Evolutionary conservation across 305 asterid genomes (phyloP).

Genomic region (Coffea humblotiana): DNA sequence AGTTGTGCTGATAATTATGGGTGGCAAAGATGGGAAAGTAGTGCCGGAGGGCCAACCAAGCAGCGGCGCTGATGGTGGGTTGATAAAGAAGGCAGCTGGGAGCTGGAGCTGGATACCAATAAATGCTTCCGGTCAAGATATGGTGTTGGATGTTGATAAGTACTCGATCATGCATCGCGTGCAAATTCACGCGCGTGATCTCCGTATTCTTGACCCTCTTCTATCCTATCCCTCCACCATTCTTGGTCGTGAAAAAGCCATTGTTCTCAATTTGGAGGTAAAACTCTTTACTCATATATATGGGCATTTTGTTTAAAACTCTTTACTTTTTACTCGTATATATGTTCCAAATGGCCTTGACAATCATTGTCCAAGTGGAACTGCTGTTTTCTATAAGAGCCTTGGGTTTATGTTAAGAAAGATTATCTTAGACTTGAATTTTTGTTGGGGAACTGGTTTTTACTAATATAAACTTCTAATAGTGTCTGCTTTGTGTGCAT

Average conservation of each 20-base stretch:
- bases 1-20: conserved; percentile 21
- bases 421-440: too few species aligned
- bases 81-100: conserved; percentile 58
- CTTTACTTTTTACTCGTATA: too few species aligned
- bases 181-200: conserved; percentile 91
- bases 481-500: too few species aligned
- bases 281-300: neutral
- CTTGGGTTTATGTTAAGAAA: too few species aligned
- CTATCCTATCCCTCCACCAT: conserved; percentile 77
- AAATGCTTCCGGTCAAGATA: conserved; percentile 64
- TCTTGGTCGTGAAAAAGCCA: conserved; percentile 83
- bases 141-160: conserved; percentile 62
- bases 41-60: conserved; percentile 46
- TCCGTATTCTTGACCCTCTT: conserved; percentile 80
- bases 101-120: conserved; percentile 72
- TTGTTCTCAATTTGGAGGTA: conserved; percentile 90
- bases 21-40: conserved; percentile 58
- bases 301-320: neutral
- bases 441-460: too few species aligned
- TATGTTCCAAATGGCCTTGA: too few species aligned
- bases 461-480: too few species aligned
- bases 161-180: conserved; percentile 89
- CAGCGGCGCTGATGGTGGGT: neutral
- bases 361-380: too few species aligned
- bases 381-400: too few species aligned